Conservation (phyloP, 805 yeast species). For the Dipodascus geniculatus region DNA sequence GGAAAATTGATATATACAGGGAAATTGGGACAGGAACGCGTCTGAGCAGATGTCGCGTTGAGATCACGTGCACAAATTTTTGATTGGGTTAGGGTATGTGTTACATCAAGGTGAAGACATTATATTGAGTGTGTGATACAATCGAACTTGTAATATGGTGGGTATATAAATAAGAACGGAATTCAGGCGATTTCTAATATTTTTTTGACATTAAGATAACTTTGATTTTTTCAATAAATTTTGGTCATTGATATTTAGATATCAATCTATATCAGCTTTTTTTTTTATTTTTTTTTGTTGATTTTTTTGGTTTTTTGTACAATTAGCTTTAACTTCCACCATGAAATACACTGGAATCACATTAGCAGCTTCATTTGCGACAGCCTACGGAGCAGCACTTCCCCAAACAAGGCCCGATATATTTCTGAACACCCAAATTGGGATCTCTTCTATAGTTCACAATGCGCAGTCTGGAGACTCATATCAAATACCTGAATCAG, state of each 20-base stretch:
- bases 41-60: too few species aligned
- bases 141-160: neutral
- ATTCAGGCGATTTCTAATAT: too few species aligned
- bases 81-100: neutral
- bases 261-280: neutral
- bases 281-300: too few species aligned
- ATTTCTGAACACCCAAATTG: neutral
- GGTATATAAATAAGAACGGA: neutral
- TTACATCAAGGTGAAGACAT: neutral
- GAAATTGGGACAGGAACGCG: too few species aligned
- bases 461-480: neutral
- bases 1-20: too few species aligned
- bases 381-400: neutral
- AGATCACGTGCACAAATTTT: too few species aligned
- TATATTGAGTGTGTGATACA: neutral
- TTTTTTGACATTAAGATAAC: too few species aligned
- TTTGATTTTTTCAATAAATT: too few species aligned
- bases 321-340: neutral
- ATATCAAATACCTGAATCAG: neutral
- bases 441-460: neutral
- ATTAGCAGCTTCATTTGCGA: neutral
- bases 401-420: neutral
- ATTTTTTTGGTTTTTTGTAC: too few species aligned
- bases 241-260: neutral
- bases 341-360: neutral